phyloP scores from a whole-genome alignment of 345 rosid genomes.

The Conringia planisiliqua region DNA sequence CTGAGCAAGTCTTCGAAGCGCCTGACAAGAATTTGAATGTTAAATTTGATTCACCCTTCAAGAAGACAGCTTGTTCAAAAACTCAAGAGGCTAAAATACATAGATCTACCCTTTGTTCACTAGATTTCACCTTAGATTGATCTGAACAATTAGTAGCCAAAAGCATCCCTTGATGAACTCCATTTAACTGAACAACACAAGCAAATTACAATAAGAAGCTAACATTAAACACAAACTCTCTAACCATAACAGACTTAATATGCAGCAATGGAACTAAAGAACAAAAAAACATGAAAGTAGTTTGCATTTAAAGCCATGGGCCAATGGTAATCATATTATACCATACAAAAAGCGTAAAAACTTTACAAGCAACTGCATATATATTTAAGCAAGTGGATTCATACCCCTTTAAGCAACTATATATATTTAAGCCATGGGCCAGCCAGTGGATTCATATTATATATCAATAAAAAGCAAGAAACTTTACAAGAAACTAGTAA shows the following conservation, averaged over 20 bases:
- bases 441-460: background rate
- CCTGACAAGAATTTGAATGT: conserved; percentile 37
- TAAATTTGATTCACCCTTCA: background rate
- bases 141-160: conserved; percentile 55
- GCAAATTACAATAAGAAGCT: background rate
- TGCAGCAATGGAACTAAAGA: background rate
- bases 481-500: background rate
- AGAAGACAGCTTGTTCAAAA: background rate
- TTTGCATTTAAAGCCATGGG: background rate
- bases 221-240: background rate
- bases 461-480: background rate
- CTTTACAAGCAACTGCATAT: background rate
- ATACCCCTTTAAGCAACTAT: background rate
- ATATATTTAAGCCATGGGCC: background rate
- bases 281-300: background rate
- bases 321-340: background rate
- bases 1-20: conserved; percentile 81
- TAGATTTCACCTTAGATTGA: conserved; percentile 50
- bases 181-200: conserved; percentile 39
- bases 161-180: conserved; percentile 43
- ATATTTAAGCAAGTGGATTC: no score
- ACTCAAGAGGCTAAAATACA: background rate
- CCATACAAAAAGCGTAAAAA: background rate
- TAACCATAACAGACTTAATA: background rate
- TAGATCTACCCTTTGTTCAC: conserved; percentile 62